Evolutionary conservation across 495 filamentous ascomycete species (phyloP).

Genomic region (Xylaria bambusicola): DNA sequence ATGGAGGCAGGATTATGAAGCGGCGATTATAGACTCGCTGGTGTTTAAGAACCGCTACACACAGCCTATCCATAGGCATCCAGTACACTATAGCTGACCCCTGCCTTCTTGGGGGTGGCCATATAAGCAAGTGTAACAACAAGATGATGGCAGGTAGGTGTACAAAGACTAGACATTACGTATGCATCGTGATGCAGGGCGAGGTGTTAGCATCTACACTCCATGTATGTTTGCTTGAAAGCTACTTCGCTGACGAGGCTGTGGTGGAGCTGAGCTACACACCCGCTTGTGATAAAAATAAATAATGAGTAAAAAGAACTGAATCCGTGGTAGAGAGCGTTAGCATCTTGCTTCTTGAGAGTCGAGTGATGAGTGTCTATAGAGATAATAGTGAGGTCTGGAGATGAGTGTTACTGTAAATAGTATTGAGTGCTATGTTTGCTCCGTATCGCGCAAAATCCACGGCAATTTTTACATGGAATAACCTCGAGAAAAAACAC

Average conservation of each 20-base stretch:
- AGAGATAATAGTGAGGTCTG: background rate
- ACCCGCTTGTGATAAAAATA: too few relatives aligned
- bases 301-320: too few relatives aligned
- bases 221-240: background rate
- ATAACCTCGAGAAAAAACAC: too few relatives aligned
- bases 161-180: background rate
- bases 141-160: background rate
- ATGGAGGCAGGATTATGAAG: too few relatives aligned
- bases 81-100: background rate
- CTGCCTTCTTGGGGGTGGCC: background rate
- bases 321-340: background rate
- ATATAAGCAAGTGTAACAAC: too few relatives aligned
- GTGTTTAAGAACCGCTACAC: too few relatives aligned
- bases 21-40: too few relatives aligned
- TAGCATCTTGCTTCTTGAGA: background rate
- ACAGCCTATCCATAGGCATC: background rate
- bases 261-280: too few relatives aligned
- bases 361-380: background rate
- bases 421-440: background rate
- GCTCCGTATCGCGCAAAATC: background rate
- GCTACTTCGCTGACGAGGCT: too few relatives aligned
- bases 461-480: background rate
- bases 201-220: background rate
- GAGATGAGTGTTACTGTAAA: background rate
- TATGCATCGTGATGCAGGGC: background rate